These are phyloP conservation scores for Botrytis squamosa DNA, from an alignment of 2,329 filamentous ascomycete species.

Conservation along the genomic window DNA sequence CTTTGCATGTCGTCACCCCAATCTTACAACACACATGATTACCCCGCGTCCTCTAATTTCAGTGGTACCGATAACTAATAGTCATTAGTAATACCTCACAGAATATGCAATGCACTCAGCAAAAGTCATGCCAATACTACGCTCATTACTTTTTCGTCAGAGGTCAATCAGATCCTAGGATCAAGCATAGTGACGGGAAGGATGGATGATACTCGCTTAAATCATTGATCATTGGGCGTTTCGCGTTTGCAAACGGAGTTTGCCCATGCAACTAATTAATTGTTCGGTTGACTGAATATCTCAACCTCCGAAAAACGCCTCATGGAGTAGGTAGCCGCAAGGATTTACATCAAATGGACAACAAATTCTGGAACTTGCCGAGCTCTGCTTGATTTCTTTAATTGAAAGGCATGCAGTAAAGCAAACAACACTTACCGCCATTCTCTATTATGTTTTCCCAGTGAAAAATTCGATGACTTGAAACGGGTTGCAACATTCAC, in stretches of 20 bases:
- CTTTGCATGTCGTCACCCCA: neutral
- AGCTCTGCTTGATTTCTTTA: neutral
- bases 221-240: neutral
- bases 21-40: neutral
- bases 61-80: neutral
- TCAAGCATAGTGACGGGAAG: neutral
- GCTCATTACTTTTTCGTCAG: neutral
- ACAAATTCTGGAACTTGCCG: neutral
- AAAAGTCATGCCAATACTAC: neutral
- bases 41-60: neutral
- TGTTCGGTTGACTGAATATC: neutral
- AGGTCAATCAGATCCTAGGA: neutral
- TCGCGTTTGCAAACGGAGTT: neutral
- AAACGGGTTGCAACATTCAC: neutral
- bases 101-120: neutral
- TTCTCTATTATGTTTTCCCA: fast-evolving
- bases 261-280: neutral
- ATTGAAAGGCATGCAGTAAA: neutral
- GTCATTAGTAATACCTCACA: neutral
- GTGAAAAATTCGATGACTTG: neutral
- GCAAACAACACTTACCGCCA: neutral
- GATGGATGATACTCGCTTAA: neutral
- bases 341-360: neutral
- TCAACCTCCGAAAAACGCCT: neutral
- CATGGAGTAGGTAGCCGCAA: neutral